Evolutionary conservation across 139 green algal genomes (phyloP).

Genomic region (Coccomyxa sp.): DNA sequence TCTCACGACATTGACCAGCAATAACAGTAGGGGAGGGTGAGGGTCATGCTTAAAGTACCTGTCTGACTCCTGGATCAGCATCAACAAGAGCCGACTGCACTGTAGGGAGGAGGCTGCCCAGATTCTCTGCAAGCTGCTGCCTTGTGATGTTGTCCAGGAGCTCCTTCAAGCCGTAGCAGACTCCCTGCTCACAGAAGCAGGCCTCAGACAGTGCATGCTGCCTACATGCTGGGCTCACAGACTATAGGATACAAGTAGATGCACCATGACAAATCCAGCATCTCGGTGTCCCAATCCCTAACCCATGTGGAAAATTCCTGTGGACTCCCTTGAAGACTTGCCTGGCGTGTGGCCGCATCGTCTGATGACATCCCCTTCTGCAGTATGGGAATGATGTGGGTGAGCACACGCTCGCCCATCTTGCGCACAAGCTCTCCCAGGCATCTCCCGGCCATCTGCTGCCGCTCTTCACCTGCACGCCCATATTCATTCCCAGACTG

Average conservation of each 20-base stretch:
- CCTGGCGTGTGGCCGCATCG: slow-evolving; percentile 29
- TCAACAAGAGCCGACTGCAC: slow-evolving; percentile 85
- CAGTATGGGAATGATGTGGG: slow-evolving; percentile 89
- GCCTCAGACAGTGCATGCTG: no score
- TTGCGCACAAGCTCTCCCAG: slow-evolving; percentile 96
- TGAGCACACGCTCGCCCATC: slow-evolving; percentile 92
- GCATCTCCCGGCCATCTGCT: slow-evolving; percentile 66
- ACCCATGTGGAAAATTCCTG: no score
- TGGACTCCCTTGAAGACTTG: no score
- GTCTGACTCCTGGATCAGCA: slow-evolving; percentile 50
- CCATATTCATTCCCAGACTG: not conserved
- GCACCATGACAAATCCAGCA: no score
- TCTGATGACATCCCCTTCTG: slow-evolving; percentile 23
- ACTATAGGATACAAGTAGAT: no score
- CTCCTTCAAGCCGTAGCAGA: slow-evolving; percentile 75
- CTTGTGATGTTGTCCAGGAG: slow-evolving; percentile 76
- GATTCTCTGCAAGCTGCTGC: slow-evolving; percentile 79
- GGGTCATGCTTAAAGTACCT: not conserved
- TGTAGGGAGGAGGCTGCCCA: slow-evolving; percentile 78
- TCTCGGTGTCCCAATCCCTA: no score
- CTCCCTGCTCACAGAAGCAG: no score
- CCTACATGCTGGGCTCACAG: no score
- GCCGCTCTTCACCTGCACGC: slow-evolving; percentile 46
- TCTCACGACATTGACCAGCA: no score
- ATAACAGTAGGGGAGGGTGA: no score